Conservation (phyloP, 2,329 filamentous ascomycete species). For the Dactylellina haptotyla region DNA sequence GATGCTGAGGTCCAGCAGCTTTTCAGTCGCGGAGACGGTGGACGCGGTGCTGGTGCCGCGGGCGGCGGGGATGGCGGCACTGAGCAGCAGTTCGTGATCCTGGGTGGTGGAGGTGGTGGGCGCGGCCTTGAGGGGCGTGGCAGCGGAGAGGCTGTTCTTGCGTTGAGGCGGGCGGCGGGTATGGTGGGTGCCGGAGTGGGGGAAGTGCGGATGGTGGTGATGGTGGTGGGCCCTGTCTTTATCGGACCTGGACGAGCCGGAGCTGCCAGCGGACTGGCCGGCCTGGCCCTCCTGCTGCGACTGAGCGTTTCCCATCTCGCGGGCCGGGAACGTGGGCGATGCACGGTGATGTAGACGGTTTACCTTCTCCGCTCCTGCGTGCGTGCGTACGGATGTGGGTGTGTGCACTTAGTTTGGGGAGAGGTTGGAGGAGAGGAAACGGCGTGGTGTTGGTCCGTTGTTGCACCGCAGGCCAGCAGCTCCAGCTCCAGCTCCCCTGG, state of each 20-base stretch:
- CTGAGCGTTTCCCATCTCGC: conserved; percentile 49
- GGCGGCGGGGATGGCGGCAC: conserved; percentile 19
- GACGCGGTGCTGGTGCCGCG: conserved; percentile 31
- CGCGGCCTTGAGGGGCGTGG: conserved; percentile 48
- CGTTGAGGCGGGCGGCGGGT: conserved; percentile 44
- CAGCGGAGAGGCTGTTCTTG: conserved; percentile 50
- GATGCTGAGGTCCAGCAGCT: conserved; percentile 48
- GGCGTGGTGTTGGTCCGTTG: background rate
- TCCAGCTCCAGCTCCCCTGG: background rate
- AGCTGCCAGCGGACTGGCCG: conserved; percentile 24
- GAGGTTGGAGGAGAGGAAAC: conserved; percentile 7
- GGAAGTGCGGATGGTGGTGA: conserved; percentile 28
- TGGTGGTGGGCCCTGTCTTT: conserved; percentile 39
- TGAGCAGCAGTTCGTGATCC: conserved; percentile 46
- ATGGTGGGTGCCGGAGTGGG: conserved; percentile 25
- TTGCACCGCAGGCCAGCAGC: background rate
- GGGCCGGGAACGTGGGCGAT: background rate
- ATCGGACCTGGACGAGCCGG: conserved; percentile 26
- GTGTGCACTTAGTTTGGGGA: no score
- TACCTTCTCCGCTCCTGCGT: no score
- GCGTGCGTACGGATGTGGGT: background rate
- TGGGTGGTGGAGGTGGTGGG: conserved; percentile 50
- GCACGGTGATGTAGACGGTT: background rate
- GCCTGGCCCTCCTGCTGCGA: conserved; percentile 50
- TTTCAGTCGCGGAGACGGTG: conserved; percentile 41